Conservation (phyloP, 176 grass and related monocot genomes). For the Zea luxurians region DNA sequence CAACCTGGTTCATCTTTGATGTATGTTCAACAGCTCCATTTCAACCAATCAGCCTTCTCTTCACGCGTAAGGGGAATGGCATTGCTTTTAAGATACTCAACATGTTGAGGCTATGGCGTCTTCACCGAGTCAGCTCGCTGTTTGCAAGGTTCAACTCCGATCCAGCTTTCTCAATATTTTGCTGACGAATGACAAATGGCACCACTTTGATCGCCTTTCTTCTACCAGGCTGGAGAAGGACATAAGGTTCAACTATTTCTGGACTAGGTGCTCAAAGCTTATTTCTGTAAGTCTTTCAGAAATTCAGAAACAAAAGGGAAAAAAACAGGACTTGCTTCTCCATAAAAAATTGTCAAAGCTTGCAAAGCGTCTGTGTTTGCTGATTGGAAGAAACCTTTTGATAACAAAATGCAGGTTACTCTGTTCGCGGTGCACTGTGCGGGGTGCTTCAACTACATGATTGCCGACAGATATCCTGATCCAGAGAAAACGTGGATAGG, state of each 20-base stretch:
- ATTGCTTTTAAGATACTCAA: constrained; percentile 72
- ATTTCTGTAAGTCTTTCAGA: constrained; percentile 65
- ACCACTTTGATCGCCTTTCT: constrained; percentile 46
- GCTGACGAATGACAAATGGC: constrained; percentile 10
- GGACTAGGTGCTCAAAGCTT: constrained; percentile 94
- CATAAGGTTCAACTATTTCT: constrained; percentile 99
- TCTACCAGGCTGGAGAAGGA: constrained; percentile 92
- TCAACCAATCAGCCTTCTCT: constrained; percentile 66
- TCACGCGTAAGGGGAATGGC: constrained; percentile 56
- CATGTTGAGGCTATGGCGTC: constrained; percentile 88
- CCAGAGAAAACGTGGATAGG: constrained; percentile 95
- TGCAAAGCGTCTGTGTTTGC: background rate
- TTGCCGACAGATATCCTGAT: constrained; percentile 91
- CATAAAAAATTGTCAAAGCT: constrained; percentile 1
- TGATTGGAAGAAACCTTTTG: constrained; percentile 1
- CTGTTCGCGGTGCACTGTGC: constrained; percentile 89
- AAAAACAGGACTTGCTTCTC: constrained; percentile 9
- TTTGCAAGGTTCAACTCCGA: constrained; percentile 72
- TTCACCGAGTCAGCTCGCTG: constrained; percentile 75
- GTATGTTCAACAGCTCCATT: constrained; percentile 87
- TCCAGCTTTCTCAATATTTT: constrained; percentile 31
- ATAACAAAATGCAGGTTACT: constrained; percentile 71
- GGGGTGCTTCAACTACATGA: constrained; percentile 93
- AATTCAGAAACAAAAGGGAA: background rate
- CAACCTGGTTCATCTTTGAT: constrained; percentile 93